Percentiles rank a stretch among this genome's conserved stretches.
phyloP scores from a whole-genome alignment of 2,329 filamentous ascomycete species.

The Diplodia seriata region DNA sequence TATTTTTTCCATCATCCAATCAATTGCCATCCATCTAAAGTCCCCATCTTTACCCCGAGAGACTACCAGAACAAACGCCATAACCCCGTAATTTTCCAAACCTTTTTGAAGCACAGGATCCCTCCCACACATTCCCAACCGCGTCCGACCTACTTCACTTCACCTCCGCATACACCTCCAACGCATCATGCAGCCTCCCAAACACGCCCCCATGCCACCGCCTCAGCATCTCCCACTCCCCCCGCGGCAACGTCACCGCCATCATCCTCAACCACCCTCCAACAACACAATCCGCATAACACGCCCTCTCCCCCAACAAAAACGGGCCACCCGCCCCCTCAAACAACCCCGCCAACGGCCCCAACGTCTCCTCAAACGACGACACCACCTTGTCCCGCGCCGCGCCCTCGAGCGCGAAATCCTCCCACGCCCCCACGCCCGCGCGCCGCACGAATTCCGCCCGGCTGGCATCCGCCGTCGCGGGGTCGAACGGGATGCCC shows the following conservation, averaged over 20 bases:
- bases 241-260: conserved; percentile 47
- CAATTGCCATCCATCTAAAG: too few relatives aligned
- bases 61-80: too few relatives aligned
- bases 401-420: conserved; percentile 48
- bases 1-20: too few relatives aligned
- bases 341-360: conserved; percentile 54
- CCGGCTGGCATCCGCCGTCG: conserved; percentile 53
- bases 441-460: conserved; percentile 59
- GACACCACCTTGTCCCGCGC: conserved; percentile 48
- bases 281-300: conserved; percentile 65
- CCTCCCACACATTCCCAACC: too few relatives aligned
- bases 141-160: background rate
- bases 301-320: conserved; percentile 54
- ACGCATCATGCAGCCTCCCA: conserved; percentile 57
- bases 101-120: too few relatives aligned
- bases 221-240: conserved; percentile 58
- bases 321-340: conserved; percentile 54
- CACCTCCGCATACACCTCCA: conserved; percentile 35
- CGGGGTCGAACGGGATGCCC: conserved; percentile 60
- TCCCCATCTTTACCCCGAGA: too few relatives aligned
- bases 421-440: conserved; percentile 54
- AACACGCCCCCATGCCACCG: conserved; percentile 61
- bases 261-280: conserved; percentile 63
- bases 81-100: too few relatives aligned
- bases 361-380: conserved; percentile 53